Conservation (phyloP, 345 rosid genomes). For the rapeseed (Brassica napus) region Da-Ae NC_063439.1:3989001-3989500, state of each 20-base stretch:
- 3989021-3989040: too few species aligned
- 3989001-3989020: background rate
- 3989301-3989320: too few species aligned
- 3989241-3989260: too few species aligned
- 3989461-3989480: slow-evolving; percentile 25
- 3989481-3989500: slow-evolving; percentile 14
- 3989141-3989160: slow-evolving; percentile 92
- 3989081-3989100: slow-evolving; percentile 94
- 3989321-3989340: background rate
- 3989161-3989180: slow-evolving; percentile 86
- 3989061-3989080: slow-evolving; percentile 25
- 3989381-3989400: slow-evolving; percentile 98
- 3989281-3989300: too few species aligned
- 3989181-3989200: slow-evolving; percentile 32
- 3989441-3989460: slow-evolving; percentile 42
- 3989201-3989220: slow-evolving; percentile 3
- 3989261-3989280: background rate
- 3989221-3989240: too few species aligned
- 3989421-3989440: slow-evolving; percentile 94
- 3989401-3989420: slow-evolving; percentile 77
- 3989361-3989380: slow-evolving; percentile 87
- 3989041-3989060: background rate
- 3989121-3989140: slow-evolving; percentile 78
- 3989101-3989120: slow-evolving; percentile 69
- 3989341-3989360: slow-evolving; percentile 86